Percentiles rank a stretch among this genome's conserved stretches.
These are phyloP conservation scores for Penicillium waksmanii DNA, from an alignment of 495 filamentous ascomycete genomes.

Conservation along the genomic window DNA sequence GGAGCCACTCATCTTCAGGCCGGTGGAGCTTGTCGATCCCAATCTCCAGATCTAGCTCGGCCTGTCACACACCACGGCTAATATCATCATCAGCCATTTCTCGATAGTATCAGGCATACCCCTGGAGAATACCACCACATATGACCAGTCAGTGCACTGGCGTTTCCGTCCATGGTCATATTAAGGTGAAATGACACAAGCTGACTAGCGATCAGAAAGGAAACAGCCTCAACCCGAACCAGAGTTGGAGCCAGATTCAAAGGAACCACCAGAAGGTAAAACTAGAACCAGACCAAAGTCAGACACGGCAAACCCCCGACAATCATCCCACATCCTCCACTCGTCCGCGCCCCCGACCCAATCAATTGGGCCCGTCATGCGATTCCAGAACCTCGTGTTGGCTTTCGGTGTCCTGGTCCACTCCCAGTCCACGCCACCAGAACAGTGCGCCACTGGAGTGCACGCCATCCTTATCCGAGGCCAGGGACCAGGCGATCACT, in stretches of 20 bases:
- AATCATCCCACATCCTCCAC: not conserved
- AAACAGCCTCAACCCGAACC: not conserved
- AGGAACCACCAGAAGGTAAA: slow-evolving; percentile 2
- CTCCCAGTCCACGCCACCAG: slow-evolving; percentile 16
- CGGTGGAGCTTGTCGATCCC: slow-evolving; percentile 10
- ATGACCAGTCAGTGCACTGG: not conserved
- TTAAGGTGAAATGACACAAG: not conserved
- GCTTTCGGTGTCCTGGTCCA: slow-evolving; percentile 6
- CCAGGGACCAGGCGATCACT: slow-evolving; percentile 32
- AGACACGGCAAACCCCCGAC: slow-evolving; percentile 6
- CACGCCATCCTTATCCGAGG: slow-evolving; percentile 34
- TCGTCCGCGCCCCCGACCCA: slow-evolving; percentile 1
- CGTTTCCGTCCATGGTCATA: not conserved
- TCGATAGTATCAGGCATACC: slow-evolving; percentile 1
- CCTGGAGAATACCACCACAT: slow-evolving; percentile 1
- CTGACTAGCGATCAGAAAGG: not conserved
- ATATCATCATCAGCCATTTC: slow-evolving; percentile 1
- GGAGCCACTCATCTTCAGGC: slow-evolving; percentile 1
- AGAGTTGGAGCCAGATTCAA: not conserved
- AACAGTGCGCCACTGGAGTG: slow-evolving; percentile 31
- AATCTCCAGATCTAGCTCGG: slow-evolving; percentile 11
- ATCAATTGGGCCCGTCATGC: slow-evolving; percentile 18
- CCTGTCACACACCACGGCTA: slow-evolving; percentile 8
- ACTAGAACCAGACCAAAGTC: not conserved
- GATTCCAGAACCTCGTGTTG: slow-evolving; percentile 16